phyloP scores from a whole-genome alignment of 371 early-diverging fungal genomes.

The Rhizopus stolonifer region DNA sequence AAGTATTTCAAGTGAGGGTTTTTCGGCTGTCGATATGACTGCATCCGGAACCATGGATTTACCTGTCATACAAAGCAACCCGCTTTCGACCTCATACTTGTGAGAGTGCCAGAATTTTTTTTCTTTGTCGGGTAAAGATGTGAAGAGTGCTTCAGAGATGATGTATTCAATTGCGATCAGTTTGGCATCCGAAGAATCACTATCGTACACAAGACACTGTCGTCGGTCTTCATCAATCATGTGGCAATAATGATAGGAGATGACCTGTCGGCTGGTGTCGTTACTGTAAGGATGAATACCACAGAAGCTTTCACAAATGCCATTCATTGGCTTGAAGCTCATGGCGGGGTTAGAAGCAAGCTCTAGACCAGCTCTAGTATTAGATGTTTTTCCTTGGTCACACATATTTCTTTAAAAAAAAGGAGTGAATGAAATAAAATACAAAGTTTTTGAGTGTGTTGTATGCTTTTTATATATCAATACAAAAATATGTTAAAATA shows the following conservation, averaged over 20 bases:
- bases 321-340: conserved; percentile 8
- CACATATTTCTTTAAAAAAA: too few relatives aligned
- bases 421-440: too few relatives aligned
- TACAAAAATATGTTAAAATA: too few relatives aligned
- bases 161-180: conserved; percentile 57
- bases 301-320: conserved; percentile 26
- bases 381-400: neutral
- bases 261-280: conserved; percentile 39
- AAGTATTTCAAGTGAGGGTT: conserved; percentile 18
- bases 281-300: conserved; percentile 32
- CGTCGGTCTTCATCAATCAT: conserved; percentile 48
- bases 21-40: conserved; percentile 21
- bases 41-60: conserved; percentile 23
- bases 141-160: conserved; percentile 49
- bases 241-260: conserved; percentile 50
- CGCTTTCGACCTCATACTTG: conserved; percentile 41
- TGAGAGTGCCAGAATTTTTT: conserved; percentile 53
- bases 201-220: conserved; percentile 56
- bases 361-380: neutral
- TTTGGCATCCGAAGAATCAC: conserved; percentile 30
- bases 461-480: too few relatives aligned
- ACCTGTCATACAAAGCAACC: conserved; percentile 20
- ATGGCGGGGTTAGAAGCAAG: neutral
- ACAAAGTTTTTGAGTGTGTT: too few relatives aligned
- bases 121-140: conserved; percentile 33